phyloP scores from a whole-genome alignment of 768 basidiomycete species.

The Daedalea quercina region DNA sequence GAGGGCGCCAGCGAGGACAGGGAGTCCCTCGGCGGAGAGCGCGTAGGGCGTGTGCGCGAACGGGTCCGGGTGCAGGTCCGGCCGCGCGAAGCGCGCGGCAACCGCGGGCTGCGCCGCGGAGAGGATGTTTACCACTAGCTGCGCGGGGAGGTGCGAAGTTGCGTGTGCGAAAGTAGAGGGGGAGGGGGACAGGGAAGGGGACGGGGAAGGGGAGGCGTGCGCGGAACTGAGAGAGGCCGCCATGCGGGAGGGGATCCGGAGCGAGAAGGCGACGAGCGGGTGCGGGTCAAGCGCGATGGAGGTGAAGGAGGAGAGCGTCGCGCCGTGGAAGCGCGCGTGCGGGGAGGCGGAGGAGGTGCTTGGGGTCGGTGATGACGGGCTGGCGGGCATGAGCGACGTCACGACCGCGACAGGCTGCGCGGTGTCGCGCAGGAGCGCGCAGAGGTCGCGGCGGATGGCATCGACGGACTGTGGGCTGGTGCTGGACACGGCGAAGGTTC shows the following conservation, averaged over 20 bases:
- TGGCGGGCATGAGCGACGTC: slow-evolving; percentile 53
- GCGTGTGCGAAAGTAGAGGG: slow-evolving; percentile 33
- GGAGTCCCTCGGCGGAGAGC: slow-evolving; percentile 47
- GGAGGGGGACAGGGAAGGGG: too few species aligned
- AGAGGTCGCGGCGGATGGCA: slow-evolving; percentile 28
- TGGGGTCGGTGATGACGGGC: neutral
- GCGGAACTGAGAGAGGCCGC: slow-evolving; percentile 47
- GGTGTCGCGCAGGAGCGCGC: slow-evolving; percentile 60
- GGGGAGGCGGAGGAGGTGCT: neutral
- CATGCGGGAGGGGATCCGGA: slow-evolving; percentile 87
- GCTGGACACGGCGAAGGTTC: neutral
- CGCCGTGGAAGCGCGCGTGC: slow-evolving; percentile 60
- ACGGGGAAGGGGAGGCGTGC: slow-evolving; percentile 8
- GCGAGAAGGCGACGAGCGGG: slow-evolving; percentile 83
- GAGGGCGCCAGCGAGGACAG: slow-evolving; percentile 50
- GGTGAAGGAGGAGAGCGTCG: slow-evolving; percentile 90
- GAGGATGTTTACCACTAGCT: slow-evolving; percentile 79
- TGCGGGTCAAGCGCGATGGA: slow-evolving; percentile 86
- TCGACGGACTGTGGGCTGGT: neutral
- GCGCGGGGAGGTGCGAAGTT: slow-evolving; percentile 16
- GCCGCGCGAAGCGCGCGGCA: slow-evolving; percentile 67
- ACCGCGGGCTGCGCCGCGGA: slow-evolving; percentile 55
- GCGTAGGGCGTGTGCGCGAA: slow-evolving; percentile 38
- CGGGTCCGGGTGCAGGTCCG: slow-evolving; percentile 59
- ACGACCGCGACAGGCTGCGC: slow-evolving; percentile 86